Percentiles rank a stretch among this genome's conserved stretches.
These are phyloP conservation scores for Agroathelia rolfsii DNA, from an alignment of 1,284 basidiomycete genomes.

Conservation along the genomic window DNA sequence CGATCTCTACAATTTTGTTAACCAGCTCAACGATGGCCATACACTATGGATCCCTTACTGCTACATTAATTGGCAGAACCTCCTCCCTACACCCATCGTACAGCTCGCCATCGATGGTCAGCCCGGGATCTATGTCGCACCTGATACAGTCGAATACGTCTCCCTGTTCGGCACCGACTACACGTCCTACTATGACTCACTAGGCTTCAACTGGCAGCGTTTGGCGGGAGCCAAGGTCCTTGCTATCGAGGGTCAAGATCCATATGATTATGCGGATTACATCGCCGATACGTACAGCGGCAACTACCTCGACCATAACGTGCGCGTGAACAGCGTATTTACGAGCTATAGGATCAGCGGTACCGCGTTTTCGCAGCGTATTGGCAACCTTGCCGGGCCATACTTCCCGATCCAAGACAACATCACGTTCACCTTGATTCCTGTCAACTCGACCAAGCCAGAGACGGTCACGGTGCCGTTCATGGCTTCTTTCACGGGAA, in stretches of 20 bases:
- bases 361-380: slow-evolving; percentile 40
- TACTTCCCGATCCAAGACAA: slow-evolving; percentile 35
- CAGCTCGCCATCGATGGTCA: slow-evolving; percentile 42
- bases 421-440: slow-evolving; percentile 37
- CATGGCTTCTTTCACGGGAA: slow-evolving; percentile 37
- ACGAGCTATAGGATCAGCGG: slow-evolving; percentile 45
- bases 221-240: slow-evolving; percentile 51
- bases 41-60: slow-evolving; percentile 58
- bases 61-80: slow-evolving; percentile 45
- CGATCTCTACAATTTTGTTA: slow-evolving; percentile 46
- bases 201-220: slow-evolving; percentile 46
- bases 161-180: slow-evolving; percentile 34
- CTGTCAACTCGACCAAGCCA: slow-evolving; percentile 32
- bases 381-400: slow-evolving; percentile 51
- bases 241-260: slow-evolving; percentile 41
- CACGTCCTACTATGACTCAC: slow-evolving; percentile 38
- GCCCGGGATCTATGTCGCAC: slow-evolving; percentile 45
- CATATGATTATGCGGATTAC: slow-evolving; percentile 45
- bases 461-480: slow-evolving; percentile 47
- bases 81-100: slow-evolving; percentile 50
- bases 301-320: slow-evolving; percentile 53
- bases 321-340: slow-evolving; percentile 55
- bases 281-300: slow-evolving; percentile 50
- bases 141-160: slow-evolving; percentile 43
- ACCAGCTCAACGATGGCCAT: slow-evolving; percentile 53